Base-by-base conservation (phyloP, 78 protist species). In the Planoprotostelium fungivorum region DNA sequence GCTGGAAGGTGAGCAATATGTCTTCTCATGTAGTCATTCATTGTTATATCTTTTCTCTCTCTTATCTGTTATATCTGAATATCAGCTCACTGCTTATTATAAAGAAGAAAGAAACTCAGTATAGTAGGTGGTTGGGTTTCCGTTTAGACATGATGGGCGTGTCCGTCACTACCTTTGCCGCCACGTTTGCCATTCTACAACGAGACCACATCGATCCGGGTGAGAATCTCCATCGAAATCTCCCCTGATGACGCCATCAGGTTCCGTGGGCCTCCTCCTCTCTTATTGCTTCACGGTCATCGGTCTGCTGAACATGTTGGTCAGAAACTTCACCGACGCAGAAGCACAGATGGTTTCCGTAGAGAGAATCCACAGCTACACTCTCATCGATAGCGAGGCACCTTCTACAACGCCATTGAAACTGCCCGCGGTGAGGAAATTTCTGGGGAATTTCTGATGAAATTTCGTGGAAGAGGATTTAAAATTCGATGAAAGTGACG, bases 111-210 rank as follows among this genome's bases (percentile, higher is more conserved):
- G n/a, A n/a, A n/a, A n/a, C n/a, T n/a, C n/a, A n/a, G n/a, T n/a
- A n/a, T n/a, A n/a, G 73, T 51, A 91, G 90, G 85, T 92, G 94
- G 94, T 38, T 92, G 0, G 94, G 94, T 85, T 1, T 96, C 25
- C 86, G 98, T n/a, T 73, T 97, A 9, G 98, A 96, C 88, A n/a
- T 92, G 0, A 29, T 97, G 35, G 89, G 92, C 34, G 92, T 91
- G 34, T 84, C 94, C 31, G 63, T 97, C 29, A 93, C 93, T 0
- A 84, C 91, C 89, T 84, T 94, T 51, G 83, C 97, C 1, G 38
- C 96, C 34, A 1, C 94, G 5, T 84, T 94, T 39, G 91, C 89
- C n/a, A 91, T 90, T 0, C 38, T 88, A 10, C 90, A 83, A 35
- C 39, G 90, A 34, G 84, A 9, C 5, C 38, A 38, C 0, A 37